These are phyloP conservation scores for Saposhnikovia divaricata DNA, from an alignment of 129 eudicot species.

Conservation along the genomic window DNA sequence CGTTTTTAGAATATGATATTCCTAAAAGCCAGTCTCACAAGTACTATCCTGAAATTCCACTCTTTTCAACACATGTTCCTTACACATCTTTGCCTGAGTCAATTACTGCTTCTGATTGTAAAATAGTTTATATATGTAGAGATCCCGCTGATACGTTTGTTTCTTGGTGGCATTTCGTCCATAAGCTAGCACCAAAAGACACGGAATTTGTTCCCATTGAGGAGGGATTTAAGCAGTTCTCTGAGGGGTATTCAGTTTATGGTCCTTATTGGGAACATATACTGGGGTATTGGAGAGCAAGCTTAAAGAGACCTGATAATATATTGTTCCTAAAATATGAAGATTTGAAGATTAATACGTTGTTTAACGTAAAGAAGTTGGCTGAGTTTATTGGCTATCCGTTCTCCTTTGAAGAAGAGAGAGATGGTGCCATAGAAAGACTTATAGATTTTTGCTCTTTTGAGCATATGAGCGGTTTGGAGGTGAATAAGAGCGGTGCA, in stretches of 20 bases:
- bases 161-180: neutral
- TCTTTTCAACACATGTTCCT: neutral
- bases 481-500: neutral
- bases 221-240: conserved; percentile 1
- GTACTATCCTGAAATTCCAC: conserved; percentile 2
- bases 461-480: neutral
- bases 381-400: neutral
- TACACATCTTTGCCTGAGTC: neutral
- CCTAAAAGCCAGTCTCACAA: neutral
- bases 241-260: neutral
- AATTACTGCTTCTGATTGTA: neutral
- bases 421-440: neutral
- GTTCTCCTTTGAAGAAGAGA: neutral
- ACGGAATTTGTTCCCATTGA: neutral
- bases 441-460: neutral
- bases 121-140: neutral
- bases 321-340: neutral
- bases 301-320: neutral
- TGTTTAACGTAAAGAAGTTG: neutral
- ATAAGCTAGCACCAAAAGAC: neutral
- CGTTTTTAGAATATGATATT: neutral
- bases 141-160: neutral
- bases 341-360: neutral
- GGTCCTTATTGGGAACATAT: conserved; percentile 2
- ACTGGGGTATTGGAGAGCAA: neutral